Evolutionary conservation across 192 early-diverging fungal species (phyloP).

Genomic region (Spinellus fusiger): DNA sequence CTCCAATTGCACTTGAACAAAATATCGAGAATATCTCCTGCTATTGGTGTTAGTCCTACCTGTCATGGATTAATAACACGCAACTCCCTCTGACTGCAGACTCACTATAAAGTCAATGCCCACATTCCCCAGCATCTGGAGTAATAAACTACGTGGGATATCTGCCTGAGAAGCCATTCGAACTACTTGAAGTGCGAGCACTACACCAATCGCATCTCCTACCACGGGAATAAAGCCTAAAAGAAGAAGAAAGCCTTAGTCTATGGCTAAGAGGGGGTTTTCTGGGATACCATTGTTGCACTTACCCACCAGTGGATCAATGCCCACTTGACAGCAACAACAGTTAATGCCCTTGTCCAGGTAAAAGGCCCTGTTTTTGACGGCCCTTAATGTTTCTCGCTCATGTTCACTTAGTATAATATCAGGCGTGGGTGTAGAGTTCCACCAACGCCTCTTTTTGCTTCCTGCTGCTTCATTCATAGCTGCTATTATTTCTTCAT

Average conservation of each 20-base stretch:
- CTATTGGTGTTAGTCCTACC: constrained; percentile 44
- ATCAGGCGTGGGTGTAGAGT: constrained; percentile 7
- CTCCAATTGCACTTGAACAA: constrained; percentile 45
- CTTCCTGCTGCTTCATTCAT: constrained; percentile 11
- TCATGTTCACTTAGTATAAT: constrained; percentile 24
- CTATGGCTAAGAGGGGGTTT: no score
- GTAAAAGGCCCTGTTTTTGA: constrained; percentile 38
- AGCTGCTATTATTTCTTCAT: constrained; percentile 17
- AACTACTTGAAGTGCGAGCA: constrained; percentile 36
- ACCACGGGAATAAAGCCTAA: constrained; percentile 45
- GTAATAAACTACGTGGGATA: constrained; percentile 32
- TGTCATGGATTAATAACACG: constrained; percentile 1
- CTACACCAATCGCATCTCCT: constrained; percentile 38
- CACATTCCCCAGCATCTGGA: constrained; percentile 43
- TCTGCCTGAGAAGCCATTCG: constrained; percentile 35
- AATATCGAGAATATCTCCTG: constrained; percentile 45
- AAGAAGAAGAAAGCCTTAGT: no score
- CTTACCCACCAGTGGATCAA: constrained; percentile 45
- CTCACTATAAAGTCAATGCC: constrained; percentile 47
- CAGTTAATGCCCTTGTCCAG: constrained; percentile 40
- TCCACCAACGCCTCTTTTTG: constrained; percentile 19
- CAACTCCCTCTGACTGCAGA: not conserved
- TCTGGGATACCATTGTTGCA: not conserved
- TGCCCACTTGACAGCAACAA: constrained; percentile 36
- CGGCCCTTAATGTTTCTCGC: constrained; percentile 25